These are phyloP conservation scores for Thuja plicata DNA, from an alignment of 83 land plant species.

Conservation along the genomic window DNA sequence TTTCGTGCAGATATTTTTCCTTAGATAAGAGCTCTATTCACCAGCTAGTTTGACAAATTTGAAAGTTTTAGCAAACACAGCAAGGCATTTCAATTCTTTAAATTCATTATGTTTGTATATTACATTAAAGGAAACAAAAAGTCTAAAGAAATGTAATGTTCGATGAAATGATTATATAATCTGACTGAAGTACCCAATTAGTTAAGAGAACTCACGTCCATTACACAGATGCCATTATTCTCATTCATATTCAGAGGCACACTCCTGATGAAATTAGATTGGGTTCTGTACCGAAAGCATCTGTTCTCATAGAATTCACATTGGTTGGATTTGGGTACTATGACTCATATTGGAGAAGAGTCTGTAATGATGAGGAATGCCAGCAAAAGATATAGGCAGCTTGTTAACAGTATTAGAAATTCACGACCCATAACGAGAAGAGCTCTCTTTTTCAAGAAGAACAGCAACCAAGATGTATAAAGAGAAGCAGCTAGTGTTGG, in stretches of 20 bases:
- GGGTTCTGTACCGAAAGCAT: no score
- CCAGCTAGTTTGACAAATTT: not conserved
- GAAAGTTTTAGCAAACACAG: not conserved
- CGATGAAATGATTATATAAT: not conserved
- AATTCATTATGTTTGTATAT: not conserved
- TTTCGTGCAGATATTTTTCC: not conserved
- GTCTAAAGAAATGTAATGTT: no score
- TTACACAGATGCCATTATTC: not conserved
- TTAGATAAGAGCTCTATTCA: not conserved
- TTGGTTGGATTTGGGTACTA: not conserved
- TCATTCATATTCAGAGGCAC: no score
- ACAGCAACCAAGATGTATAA: slow-evolving; percentile 10
- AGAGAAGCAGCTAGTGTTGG: not conserved
- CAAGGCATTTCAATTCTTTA: not conserved
- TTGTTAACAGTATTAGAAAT: slow-evolving; percentile 50
- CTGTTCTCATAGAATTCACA: no score
- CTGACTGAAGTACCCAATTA: not conserved
- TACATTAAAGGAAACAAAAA: not conserved
- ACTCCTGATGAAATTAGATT: no score
- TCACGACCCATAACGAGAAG: slow-evolving; percentile 55
- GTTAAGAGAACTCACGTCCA: not conserved
- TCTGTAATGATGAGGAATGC: not conserved
- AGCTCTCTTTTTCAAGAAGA: slow-evolving; percentile 54
- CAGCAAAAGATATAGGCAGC: not conserved
- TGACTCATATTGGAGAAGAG: not conserved